Conservation (phyloP, 176 grass and related monocot species). For the Microstegium vimineum region DNA sequence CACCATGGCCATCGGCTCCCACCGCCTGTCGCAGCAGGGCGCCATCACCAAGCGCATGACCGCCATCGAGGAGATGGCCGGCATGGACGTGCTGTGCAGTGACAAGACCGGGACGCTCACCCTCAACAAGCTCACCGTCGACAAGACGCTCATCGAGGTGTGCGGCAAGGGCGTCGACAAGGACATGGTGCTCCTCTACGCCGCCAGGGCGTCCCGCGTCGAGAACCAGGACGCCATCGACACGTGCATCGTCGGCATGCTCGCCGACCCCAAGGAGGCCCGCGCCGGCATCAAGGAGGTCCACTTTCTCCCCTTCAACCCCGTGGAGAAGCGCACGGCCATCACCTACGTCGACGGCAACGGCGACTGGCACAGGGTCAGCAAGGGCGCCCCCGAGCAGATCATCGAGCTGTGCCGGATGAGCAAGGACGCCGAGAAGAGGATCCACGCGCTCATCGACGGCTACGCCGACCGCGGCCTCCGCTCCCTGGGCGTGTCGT, state of each 20-base stretch:
- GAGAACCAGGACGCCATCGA: conserved; percentile 98
- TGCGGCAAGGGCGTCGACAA: conserved; percentile 53
- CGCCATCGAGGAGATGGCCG: conserved; percentile 97
- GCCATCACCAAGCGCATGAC: conserved; percentile 99
- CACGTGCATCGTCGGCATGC: conserved; percentile 80
- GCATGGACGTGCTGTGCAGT: conserved; percentile 97
- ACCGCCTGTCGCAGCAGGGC: conserved; percentile 84
- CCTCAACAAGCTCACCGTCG: conserved; percentile 93
- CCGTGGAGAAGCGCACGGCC: conserved; percentile 87
- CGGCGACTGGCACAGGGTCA: conserved; percentile 76
- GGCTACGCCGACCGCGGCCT: conserved; percentile 88
- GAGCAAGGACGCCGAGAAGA: conserved; percentile 63
- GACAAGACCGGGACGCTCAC: conserved; percentile 96
- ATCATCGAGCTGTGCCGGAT: conserved; percentile 85
- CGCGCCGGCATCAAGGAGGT: conserved; percentile 80
- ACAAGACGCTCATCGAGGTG: conserved; percentile 84
- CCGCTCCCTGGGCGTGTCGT: conserved; percentile 63
- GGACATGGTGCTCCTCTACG: conserved; percentile 75
- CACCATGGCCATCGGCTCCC: conserved; percentile 97
- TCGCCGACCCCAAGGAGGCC: conserved; percentile 86
- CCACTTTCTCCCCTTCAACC: conserved; percentile 92
- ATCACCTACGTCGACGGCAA: conserved; percentile 88
- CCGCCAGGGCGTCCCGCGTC: conserved; percentile 75
- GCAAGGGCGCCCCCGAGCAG: conserved; percentile 95
- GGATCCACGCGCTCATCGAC: conserved; percentile 66